phyloP scores from a whole-genome alignment of 1,139 yeast genomes.

The Kluyveromyces sp. region DNA sequence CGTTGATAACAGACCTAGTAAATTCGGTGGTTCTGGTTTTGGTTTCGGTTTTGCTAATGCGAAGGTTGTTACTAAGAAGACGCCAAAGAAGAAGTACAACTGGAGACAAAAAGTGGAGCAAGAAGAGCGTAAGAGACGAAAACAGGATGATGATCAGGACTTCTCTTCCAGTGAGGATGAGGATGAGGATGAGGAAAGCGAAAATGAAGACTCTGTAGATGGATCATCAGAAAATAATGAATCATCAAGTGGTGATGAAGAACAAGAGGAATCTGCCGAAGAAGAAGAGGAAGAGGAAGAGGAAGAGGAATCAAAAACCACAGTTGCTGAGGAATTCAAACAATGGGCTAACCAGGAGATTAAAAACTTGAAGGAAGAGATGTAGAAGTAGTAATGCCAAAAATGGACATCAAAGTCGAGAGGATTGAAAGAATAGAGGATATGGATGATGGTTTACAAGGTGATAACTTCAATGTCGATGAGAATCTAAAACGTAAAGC shows the following conservation, averaged over 20 bases:
- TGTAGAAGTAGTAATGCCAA: constrained; percentile 40
- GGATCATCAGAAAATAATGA: constrained; percentile 11
- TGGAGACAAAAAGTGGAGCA: constrained; percentile 51
- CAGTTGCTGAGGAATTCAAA: constrained; percentile 39
- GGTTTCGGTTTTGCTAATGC: constrained; percentile 63
- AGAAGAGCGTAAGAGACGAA: constrained; percentile 36
- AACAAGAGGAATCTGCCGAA: constrained; percentile 12
- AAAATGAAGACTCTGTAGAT: constrained; percentile 3
- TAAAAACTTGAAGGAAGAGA: constrained; percentile 53
- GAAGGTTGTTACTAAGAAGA: constrained; percentile 38
- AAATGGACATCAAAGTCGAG: constrained; percentile 43
- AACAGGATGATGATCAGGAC: constrained; percentile 39
- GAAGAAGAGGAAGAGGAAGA: constrained; percentile 18
- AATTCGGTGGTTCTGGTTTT: constrained; percentile 50
- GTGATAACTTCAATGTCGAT: constrained; percentile 49
- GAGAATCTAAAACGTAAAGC: constrained; percentile 52
- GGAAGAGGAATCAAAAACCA: constrained; percentile 6
- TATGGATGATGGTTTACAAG: constrained; percentile 53
- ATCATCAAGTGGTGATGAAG: constrained; percentile 13
- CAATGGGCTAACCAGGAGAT: constrained; percentile 46
- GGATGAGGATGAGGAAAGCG: constrained; percentile 12
- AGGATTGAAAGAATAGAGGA: constrained; percentile 54
- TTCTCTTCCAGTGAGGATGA: constrained; percentile 32
- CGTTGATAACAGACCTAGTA: constrained; percentile 64
- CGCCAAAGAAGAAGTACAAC: constrained; percentile 42